phyloP scores from a whole-genome alignment of 2,329 filamentous ascomycete genomes.

The Metarhizium humberi region DNA sequence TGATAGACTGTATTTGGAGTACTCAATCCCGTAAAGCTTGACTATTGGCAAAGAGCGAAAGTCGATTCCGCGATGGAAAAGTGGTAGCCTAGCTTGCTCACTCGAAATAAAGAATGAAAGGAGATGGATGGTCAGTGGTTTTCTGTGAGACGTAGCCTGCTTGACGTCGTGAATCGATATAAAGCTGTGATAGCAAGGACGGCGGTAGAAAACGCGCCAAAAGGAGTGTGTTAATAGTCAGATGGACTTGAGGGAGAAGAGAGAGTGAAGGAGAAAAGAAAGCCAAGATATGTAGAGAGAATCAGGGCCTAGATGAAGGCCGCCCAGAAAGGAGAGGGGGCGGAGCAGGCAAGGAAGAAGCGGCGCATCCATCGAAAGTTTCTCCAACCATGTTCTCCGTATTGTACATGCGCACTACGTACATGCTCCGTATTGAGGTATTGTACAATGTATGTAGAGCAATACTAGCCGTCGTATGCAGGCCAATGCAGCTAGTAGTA shows the following conservation, averaged over 20 bases:
- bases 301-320: conserved; percentile 10
- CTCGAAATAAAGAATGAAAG: conserved; percentile 14
- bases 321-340: conserved; percentile 8
- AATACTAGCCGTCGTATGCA: neutral
- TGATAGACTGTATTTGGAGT: neutral
- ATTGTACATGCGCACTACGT: neutral
- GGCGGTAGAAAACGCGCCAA: conserved; percentile 9
- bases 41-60: conserved; percentile 15
- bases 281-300: conserved; percentile 3
- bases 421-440: neutral
- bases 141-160: conserved; percentile 8
- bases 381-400: neutral
- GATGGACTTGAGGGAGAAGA: conserved; percentile 1
- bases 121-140: conserved; percentile 6
- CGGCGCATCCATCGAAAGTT: neutral
- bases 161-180: conserved; percentile 7
- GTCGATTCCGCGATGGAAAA: conserved; percentile 21
- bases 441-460: too few species aligned
- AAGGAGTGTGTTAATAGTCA: conserved; percentile 16
- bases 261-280: neutral
- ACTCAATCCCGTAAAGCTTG: neutral
- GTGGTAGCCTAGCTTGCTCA: conserved; percentile 22
- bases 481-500: neutral
- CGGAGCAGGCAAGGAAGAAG: conserved; percentile 2
- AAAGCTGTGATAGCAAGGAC: conserved; percentile 7